These are phyloP conservation scores for Lipomyces japonicus DNA, from an alignment of 805 yeast genomes.

Conservation along the genomic window DNA sequence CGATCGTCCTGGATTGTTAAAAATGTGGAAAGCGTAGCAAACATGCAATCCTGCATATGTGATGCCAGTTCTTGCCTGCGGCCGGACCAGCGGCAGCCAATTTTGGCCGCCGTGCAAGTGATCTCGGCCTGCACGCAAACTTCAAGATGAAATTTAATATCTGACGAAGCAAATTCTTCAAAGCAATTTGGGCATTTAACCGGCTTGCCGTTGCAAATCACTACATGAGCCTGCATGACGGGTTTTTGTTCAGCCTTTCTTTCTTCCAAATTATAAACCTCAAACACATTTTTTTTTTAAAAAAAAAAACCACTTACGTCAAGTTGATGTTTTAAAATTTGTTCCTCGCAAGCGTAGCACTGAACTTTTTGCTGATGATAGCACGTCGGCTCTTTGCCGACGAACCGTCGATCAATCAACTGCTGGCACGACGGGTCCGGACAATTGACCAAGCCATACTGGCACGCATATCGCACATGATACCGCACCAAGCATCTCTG, in stretches of 20 bases:
- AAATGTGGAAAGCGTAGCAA: slow-evolving; percentile 32
- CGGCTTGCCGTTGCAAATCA: slow-evolving; percentile 14
- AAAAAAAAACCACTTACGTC: slow-evolving; percentile 10
- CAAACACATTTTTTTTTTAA: too few relatives aligned
- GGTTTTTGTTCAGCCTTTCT: neutral
- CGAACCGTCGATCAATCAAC: slow-evolving; percentile 27
- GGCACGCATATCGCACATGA: slow-evolving; percentile 47
- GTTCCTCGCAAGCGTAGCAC: slow-evolving; percentile 28
- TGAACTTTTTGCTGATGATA: slow-evolving; percentile 27
- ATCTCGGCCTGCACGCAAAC: slow-evolving; percentile 28
- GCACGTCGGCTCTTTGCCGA: slow-evolving; percentile 14
- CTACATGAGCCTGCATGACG: slow-evolving; percentile 10
- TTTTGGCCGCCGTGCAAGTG: slow-evolving; percentile 30
- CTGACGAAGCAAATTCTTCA: slow-evolving; percentile 17
- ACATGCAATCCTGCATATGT: slow-evolving; percentile 33
- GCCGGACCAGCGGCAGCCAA: slow-evolving; percentile 36
- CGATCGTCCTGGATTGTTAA: slow-evolving; percentile 32
- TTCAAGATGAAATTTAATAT: slow-evolving; percentile 22
- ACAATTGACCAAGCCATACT: slow-evolving; percentile 42
- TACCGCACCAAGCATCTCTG: slow-evolving; percentile 55
- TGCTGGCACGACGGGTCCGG: slow-evolving; percentile 31
- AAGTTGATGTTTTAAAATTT: slow-evolving; percentile 8
- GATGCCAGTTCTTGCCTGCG: slow-evolving; percentile 20
- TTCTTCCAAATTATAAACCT: neutral
- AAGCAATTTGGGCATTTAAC: slow-evolving; percentile 25